Conservation (phyloP, 148 eudicot species). For the Salicornia ramosissima region DNA sequence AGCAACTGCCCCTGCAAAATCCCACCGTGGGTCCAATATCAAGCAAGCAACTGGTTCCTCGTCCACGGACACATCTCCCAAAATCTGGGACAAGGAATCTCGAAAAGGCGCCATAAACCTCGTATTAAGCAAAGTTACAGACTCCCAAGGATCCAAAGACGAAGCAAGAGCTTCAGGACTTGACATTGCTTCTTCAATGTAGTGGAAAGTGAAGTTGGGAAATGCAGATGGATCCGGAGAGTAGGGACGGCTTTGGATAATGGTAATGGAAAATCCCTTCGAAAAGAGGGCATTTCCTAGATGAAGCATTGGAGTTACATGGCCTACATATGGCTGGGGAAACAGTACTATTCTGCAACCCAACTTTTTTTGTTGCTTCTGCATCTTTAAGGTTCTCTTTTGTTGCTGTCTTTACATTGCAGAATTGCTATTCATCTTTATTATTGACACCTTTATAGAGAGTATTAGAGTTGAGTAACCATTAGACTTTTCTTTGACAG, state of each 20-base stretch:
- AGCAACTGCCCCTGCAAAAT: constrained; percentile 24
- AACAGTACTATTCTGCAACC: constrained; percentile 28
- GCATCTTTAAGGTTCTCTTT: constrained; percentile 5
- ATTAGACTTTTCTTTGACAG: not conserved
- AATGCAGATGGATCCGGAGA: constrained; percentile 32
- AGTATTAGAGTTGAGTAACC: not conserved
- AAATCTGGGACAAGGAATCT: constrained; percentile 20
- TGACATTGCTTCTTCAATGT: constrained; percentile 26
- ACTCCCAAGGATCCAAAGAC: constrained; percentile 9
- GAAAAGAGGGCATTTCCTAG: constrained; percentile 35
- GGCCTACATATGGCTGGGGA: constrained; percentile 41
- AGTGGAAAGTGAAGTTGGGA: constrained; percentile 35
- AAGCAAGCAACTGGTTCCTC: constrained; percentile 28
- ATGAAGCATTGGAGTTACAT: constrained; percentile 42
- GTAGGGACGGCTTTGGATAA: constrained; percentile 34
- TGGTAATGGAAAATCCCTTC: constrained; percentile 34
- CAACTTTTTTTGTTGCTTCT: constrained; percentile 12
- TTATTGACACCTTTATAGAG: not conserved
- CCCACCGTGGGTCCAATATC: constrained; percentile 31
- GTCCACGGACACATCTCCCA: not conserved
- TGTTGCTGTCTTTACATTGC: not conserved
- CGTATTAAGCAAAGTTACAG: constrained; percentile 5
- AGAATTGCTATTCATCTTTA: not conserved
- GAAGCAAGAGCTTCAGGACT: constrained; percentile 6
- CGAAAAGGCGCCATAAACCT: constrained; percentile 24